Evolutionary conservation across 2,329 filamentous ascomycete species (phyloP).

Genomic region (Aspergillus novoparasiticus): DNA sequence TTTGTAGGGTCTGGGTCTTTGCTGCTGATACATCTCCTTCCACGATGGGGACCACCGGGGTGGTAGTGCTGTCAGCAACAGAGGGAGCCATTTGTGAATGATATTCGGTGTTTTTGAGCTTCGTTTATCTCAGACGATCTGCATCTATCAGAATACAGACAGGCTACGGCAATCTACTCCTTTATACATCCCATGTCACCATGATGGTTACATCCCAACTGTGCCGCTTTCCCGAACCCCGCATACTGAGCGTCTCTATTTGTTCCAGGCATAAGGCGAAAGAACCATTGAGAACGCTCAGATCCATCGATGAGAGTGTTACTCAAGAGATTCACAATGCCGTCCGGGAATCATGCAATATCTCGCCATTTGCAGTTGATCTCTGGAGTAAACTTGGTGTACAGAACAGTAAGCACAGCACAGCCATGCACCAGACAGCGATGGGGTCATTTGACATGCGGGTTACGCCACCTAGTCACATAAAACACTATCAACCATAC

Average conservation of each 20-base stretch:
- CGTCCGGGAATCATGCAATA: slow-evolving; percentile 16
- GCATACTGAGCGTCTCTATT: background rate
- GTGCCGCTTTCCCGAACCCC: background rate
- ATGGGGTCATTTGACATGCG: background rate
- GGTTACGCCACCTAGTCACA: background rate
- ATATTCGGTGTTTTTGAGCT: background rate
- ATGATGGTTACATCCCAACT: background rate
- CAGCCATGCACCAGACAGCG: background rate
- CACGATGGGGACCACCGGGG: slow-evolving; percentile 20
- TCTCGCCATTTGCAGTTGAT: slow-evolving; percentile 9
- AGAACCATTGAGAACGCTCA: background rate
- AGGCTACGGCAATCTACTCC: no score
- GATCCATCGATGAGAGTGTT: background rate
- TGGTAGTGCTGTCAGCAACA: slow-evolving; percentile 17
- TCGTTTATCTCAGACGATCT: background rate
- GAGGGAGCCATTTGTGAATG: slow-evolving; percentile 24
- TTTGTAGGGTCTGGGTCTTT: slow-evolving; percentile 19
- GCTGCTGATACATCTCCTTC: slow-evolving; percentile 15
- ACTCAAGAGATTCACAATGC: slow-evolving; percentile 11
- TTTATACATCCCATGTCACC: background rate
- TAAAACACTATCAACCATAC: background rate
- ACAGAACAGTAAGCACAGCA: no score
- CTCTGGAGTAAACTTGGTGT: background rate
- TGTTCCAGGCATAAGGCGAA: background rate
- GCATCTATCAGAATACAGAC: background rate